phyloP scores from a whole-genome alignment of 106 monocot species.

The Acanthochlamys bracteata region DNA sequence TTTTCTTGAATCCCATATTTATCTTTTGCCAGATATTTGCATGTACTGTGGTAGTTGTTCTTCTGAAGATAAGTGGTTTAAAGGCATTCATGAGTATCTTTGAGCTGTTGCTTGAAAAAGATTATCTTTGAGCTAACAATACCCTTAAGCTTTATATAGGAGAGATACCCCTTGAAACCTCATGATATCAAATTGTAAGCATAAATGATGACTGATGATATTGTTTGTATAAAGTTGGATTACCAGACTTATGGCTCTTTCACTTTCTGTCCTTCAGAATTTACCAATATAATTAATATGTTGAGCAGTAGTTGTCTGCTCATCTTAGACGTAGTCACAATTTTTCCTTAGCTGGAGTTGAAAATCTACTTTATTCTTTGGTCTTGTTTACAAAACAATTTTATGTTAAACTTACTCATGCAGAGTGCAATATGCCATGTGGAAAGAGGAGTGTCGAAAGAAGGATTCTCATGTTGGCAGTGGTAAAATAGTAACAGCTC shows the following conservation, averaged over 20 bases:
- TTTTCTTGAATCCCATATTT: neutral
- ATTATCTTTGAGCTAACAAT: too few species aligned
- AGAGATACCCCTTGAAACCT: too few species aligned
- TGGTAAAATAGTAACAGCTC: conserved; percentile 81
- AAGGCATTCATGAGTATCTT: neutral
- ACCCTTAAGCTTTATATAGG: neutral
- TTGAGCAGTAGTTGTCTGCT: too few species aligned
- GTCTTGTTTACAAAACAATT: neutral
- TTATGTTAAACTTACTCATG: conserved; percentile 8
- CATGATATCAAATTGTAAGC: too few species aligned
- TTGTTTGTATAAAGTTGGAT: too few species aligned
- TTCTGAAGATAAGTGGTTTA: neutral
- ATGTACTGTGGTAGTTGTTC: neutral
- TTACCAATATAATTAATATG: too few species aligned
- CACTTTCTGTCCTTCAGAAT: too few species aligned
- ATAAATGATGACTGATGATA: too few species aligned
- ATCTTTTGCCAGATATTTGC: neutral
- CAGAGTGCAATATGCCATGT: conserved; percentile 76
- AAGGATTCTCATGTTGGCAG: conserved; percentile 92
- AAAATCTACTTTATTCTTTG: neutral
- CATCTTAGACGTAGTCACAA: neutral
- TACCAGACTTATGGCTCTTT: too few species aligned
- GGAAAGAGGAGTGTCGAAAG: conserved; percentile 68
- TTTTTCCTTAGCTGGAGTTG: neutral
- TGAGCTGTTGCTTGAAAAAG: neutral